Evolutionary conservation across 129 eudicot species (phyloP).

Genomic region (Artemisia argyi): DNA sequence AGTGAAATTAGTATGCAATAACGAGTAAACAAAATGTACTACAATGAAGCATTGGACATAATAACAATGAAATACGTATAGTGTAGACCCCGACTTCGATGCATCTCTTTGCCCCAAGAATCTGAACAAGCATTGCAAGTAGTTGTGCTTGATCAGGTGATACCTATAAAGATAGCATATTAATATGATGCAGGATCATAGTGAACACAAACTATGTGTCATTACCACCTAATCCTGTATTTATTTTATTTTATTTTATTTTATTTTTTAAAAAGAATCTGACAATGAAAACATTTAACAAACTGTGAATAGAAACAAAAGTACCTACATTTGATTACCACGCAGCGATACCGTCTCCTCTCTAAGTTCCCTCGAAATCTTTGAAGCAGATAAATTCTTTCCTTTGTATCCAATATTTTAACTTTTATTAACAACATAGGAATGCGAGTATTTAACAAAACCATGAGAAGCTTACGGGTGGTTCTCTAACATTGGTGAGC

Average conservation of each 20-base stretch:
- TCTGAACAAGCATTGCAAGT: slow-evolving; percentile 93
- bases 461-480: slow-evolving; percentile 42
- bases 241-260: no score
- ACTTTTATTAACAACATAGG: background rate
- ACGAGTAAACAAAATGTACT: background rate
- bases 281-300: background rate
- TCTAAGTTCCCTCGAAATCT: slow-evolving; percentile 71
- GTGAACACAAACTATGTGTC: no score
- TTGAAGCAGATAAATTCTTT: slow-evolving; percentile 7
- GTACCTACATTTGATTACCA: slow-evolving; percentile 92
- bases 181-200: background rate
- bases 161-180: slow-evolving; percentile 44
- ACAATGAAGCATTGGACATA: background rate
- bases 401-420: background rate
- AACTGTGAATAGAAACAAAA: background rate
- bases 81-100: slow-evolving; percentile 94
- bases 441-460: background rate
- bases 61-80: slow-evolving; percentile 33
- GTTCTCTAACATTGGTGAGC: slow-evolving; percentile 72
- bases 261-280: no score
- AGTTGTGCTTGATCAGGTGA: slow-evolving; percentile 99
- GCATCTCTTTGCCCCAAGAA: slow-evolving; percentile 81
- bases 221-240: no score
- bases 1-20: background rate
- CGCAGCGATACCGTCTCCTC: slow-evolving; percentile 82